Percentiles rank a stretch among this genome's conserved stretches.
These are phyloP conservation scores for Cenococcum geophilum DNA, from an alignment of 495 filamentous ascomycete genomes.

Conservation along the genomic window DNA sequence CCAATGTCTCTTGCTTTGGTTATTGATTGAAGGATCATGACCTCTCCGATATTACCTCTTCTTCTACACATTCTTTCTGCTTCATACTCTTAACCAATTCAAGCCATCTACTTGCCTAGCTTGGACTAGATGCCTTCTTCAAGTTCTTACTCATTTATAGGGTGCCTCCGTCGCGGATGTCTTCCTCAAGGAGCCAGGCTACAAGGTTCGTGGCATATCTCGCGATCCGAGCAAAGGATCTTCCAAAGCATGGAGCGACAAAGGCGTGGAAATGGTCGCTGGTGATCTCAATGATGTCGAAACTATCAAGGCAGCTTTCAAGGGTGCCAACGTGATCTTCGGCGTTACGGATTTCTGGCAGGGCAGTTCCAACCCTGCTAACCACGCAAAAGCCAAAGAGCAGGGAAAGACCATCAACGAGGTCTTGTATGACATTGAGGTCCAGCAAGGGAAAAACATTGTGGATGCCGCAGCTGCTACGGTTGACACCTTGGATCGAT, in stretches of 20 bases:
- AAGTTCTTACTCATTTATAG: background rate
- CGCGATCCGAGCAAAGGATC: slow-evolving; percentile 37
- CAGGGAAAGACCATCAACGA: slow-evolving; percentile 5
- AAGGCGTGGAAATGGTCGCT: slow-evolving; percentile 43
- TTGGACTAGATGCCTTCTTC: no score
- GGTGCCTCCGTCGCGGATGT: slow-evolving; percentile 41
- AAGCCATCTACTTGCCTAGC: no score
- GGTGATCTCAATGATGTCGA: slow-evolving; percentile 43
- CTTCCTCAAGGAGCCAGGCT: slow-evolving; percentile 33
- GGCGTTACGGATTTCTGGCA: slow-evolving; percentile 50
- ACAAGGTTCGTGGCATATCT: slow-evolving; percentile 44
- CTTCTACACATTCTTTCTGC: no score
- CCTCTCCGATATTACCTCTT: no score
- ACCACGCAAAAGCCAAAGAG: slow-evolving; percentile 1
- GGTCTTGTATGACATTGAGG: slow-evolving; percentile 17
- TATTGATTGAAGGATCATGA: no score
- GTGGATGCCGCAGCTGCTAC: slow-evolving; percentile 29
- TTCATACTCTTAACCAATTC: no score
- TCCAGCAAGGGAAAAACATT: slow-evolving; percentile 22
- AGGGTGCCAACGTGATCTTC: slow-evolving; percentile 46
- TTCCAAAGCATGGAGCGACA: slow-evolving; percentile 36
- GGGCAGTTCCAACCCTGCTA: slow-evolving; percentile 7
- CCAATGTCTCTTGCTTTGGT: no score
- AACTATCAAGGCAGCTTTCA: slow-evolving; percentile 41
- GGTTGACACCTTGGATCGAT: slow-evolving; percentile 18